Base-by-base conservation (phyloP, 768 basidiomycete species). In the Phanerodontia chrysosporium region DNA sequence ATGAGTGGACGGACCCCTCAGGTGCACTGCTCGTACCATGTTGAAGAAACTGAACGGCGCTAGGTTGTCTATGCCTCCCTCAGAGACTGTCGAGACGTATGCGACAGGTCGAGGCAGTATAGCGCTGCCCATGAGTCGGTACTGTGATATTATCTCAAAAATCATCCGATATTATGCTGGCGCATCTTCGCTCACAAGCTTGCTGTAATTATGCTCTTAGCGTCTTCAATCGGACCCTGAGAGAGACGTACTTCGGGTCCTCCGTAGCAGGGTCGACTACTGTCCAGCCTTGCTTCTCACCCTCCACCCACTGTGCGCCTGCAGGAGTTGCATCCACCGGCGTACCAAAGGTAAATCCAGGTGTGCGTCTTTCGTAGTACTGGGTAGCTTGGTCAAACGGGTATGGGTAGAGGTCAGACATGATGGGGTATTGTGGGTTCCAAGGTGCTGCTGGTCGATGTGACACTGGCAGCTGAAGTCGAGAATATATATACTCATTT, bases 41-140 rank as follows among this genome's bases (percentile, higher is more conserved):
- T 67, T 58, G 58, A 65, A 65, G 62, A 57, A 68, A 49, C 62
- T 51, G 52, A 51, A 86, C 0, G 85, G 83, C 4, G 86, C 84
- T 48, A 90, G 78, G 71, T 88, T 89, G n/a, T 76, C 76, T 3
- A 74, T 64, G 1, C 82, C 84, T 55, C 77, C 70, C 3, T 65
- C 58, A 18, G 81, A 80, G 42, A 84, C 59, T 7, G 85, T 78
- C 13, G 86, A 87, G 35, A 89, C 80, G 60, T 89, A 79, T 1
- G 84, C 87, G 54, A 89, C 81, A 14, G 87, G 87, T 42, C 89
- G 79, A n/a, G 87, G 89, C 14, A 83, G 69, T 55, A 87, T 78
- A 8, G 79, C 81, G 52, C 80, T 83, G 10, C 80, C 83, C 64
- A 87, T 64, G 56, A 87, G 65, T 25, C 73, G 74, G 68, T 86